Conservation (phyloP, 768 basidiomycete genomes). For the Tylopilus balloui region DNA sequence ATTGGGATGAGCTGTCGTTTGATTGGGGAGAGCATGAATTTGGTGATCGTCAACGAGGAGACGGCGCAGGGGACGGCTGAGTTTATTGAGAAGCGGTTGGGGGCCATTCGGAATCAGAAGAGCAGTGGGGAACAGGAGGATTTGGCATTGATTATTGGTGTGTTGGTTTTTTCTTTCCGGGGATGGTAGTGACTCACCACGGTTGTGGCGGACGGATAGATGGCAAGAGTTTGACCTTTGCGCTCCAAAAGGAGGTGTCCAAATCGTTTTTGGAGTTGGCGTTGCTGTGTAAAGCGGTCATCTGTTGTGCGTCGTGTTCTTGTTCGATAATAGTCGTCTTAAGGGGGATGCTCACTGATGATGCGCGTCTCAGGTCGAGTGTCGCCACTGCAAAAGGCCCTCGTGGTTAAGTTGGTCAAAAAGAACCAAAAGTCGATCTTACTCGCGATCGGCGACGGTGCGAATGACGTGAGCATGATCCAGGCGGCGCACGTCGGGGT, state of each 20-base stretch:
- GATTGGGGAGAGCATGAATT: slow-evolving; percentile 97
- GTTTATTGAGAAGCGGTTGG: slow-evolving; percentile 81
- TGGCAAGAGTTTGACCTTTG: slow-evolving; percentile 90
- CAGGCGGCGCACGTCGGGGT: slow-evolving; percentile 98
- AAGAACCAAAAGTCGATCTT: slow-evolving; percentile 90
- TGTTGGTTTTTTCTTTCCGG: slow-evolving; percentile 10
- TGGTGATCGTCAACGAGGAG: slow-evolving; percentile 95
- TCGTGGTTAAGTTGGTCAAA: slow-evolving; percentile 98
- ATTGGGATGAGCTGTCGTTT: slow-evolving; percentile 96
- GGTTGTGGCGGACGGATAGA: slow-evolving; percentile 48
- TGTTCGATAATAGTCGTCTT: too few species aligned
- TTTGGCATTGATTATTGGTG: slow-evolving; percentile 91
- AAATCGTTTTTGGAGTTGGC: slow-evolving; percentile 91
- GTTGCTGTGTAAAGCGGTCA: slow-evolving; percentile 97
- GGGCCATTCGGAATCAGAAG: slow-evolving; percentile 90
- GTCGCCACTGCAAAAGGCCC: slow-evolving; percentile 94
- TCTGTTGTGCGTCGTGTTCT: slow-evolving; percentile 69
- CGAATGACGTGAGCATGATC: slow-evolving; percentile 99
- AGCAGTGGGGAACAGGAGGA: slow-evolving; percentile 92
- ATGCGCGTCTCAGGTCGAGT: slow-evolving; percentile 61
- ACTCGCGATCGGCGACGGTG: slow-evolving; percentile 97
- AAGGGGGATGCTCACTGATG: not conserved
- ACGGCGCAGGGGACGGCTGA: slow-evolving; percentile 76
- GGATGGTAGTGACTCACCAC: too few species aligned
- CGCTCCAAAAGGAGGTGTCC: slow-evolving; percentile 88